These are phyloP conservation scores for Talaromyces islandicus DNA, from an alignment of 2,329 filamentous ascomycete species.

Conservation along the genomic window DNA sequence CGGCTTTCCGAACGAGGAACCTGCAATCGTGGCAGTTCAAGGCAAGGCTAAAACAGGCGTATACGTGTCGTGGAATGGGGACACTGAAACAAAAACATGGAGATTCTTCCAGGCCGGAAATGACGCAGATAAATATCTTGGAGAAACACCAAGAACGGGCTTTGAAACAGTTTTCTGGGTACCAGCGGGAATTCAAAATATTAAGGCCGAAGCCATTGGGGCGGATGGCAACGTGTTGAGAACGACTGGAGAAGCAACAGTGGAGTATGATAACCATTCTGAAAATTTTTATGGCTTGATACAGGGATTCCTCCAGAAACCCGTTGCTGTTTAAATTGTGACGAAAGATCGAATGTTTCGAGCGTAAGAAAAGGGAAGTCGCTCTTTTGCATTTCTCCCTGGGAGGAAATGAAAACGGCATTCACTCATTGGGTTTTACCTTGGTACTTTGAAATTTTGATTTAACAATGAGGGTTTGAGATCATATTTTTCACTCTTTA, in stretches of 20 bases:
- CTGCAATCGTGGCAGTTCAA: constrained; percentile 31
- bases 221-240: background rate
- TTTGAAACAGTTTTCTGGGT: background rate
- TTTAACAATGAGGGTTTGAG: too few relatives aligned
- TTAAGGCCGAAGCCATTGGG: background rate
- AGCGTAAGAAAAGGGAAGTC: too few relatives aligned
- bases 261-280: background rate
- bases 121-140: background rate
- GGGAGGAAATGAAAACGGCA: too few relatives aligned
- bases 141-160: background rate
- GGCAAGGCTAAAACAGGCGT: constrained; percentile 26
- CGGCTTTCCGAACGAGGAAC: constrained; percentile 28
- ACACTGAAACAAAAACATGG: constrained; percentile 44
- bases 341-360: background rate
- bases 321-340: background rate
- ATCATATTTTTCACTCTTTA: too few relatives aligned
- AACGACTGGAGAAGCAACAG: background rate
- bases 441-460: too few relatives aligned
- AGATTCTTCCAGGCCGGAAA: constrained; percentile 36
- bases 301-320: background rate
- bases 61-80: constrained; percentile 54
- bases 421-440: too few relatives aligned
- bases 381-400: too few relatives aligned
- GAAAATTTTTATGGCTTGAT: background rate
- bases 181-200: background rate